A percentile compares a stretch with the other conserved stretches of the same genome.
Evolutionary conservation across 805 yeast species (phyloP).

Genomic region (Saccharomycopsis vini): DNA sequence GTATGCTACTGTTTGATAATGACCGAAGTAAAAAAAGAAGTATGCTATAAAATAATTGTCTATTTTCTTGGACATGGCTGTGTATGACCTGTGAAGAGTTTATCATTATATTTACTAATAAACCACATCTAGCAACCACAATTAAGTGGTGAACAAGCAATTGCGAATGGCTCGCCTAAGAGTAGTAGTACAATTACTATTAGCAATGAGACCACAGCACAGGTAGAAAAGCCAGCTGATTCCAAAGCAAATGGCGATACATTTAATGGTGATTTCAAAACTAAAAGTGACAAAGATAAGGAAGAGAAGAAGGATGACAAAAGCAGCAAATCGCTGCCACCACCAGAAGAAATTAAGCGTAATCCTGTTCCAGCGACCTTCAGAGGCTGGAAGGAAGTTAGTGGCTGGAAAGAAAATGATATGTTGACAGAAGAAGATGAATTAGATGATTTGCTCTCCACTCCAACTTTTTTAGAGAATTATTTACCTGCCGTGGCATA

Average conservation of each 20-base stretch:
- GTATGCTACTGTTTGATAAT: too few species aligned
- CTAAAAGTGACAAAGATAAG: constrained; percentile 54
- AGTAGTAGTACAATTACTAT: too few species aligned
- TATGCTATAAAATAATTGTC: too few species aligned
- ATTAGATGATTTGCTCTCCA: constrained; percentile 56
- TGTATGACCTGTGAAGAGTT: too few species aligned
- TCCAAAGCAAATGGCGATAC: background rate
- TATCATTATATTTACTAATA: too few species aligned
- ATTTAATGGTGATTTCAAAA: background rate
- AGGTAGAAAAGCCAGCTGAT: too few species aligned
- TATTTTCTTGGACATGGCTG: too few species aligned
- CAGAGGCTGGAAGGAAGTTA: constrained; percentile 92
- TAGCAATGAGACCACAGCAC: too few species aligned
- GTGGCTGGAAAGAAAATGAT: constrained; percentile 73
- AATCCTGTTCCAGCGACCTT: constrained; percentile 55
- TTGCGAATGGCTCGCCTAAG: too few species aligned
- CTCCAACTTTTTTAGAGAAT: constrained; percentile 66
- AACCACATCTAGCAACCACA: too few species aligned
- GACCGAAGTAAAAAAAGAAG: too few species aligned
- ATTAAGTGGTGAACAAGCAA: too few species aligned
- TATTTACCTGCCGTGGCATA: constrained; percentile 65
- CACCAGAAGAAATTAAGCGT: constrained; percentile 26
- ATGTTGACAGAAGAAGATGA: constrained; percentile 58
- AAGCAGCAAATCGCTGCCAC: background rate
- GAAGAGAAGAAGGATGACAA: constrained; percentile 30